Percentiles rank a stretch among this genome's conserved stretches.
phyloP scores from a whole-genome alignment of 768 basidiomycete species.

The Phylloporus arenicola region DNA sequence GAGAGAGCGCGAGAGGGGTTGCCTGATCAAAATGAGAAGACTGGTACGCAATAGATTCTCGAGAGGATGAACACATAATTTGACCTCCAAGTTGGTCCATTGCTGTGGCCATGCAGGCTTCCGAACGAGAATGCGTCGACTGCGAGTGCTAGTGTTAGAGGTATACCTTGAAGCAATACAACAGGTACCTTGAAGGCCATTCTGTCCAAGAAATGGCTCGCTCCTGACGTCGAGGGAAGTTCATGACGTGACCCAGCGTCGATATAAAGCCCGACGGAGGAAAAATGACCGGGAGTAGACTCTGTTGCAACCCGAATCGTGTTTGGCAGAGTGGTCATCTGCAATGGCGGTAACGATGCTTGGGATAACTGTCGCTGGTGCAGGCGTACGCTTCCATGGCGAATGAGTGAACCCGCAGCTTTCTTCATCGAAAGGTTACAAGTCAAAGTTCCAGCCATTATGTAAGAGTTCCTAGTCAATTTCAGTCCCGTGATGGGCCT shows the following conservation, averaged over 20 bases:
- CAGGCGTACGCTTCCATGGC: conserved; percentile 28
- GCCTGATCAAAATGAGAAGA: conserved; percentile 87
- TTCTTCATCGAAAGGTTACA: conserved; percentile 34
- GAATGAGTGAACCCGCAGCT: conserved; percentile 34
- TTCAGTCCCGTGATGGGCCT: too few species aligned
- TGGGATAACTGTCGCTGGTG: conserved; percentile 26
- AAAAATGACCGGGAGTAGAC: conserved; percentile 87
- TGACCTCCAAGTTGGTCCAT: conserved; percentile 87
- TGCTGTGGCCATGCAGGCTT: conserved; percentile 72
- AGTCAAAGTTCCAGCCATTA: neutral
- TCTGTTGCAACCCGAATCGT: conserved; percentile 91
- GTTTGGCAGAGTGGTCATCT: conserved; percentile 85
- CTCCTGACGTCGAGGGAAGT: conserved; percentile 62
- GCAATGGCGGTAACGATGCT: conserved; percentile 35
- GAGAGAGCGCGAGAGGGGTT: conserved; percentile 75
- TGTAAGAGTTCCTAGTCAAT: neutral
- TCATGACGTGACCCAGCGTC: conserved; percentile 94
- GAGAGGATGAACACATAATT: conserved; percentile 83
- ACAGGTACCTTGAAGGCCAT: conserved; percentile 89
- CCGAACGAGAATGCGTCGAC: conserved; percentile 70
- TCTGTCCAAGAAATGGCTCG: conserved; percentile 88
- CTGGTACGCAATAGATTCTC: conserved; percentile 97
- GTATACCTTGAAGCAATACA: neutral
- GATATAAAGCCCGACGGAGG: conserved; percentile 87
- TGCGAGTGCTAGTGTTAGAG: conserved; percentile 27